Base-by-base conservation (phyloP, 2,329 filamentous ascomycete genomes). In the Podosphaera leucotricha region DNA sequence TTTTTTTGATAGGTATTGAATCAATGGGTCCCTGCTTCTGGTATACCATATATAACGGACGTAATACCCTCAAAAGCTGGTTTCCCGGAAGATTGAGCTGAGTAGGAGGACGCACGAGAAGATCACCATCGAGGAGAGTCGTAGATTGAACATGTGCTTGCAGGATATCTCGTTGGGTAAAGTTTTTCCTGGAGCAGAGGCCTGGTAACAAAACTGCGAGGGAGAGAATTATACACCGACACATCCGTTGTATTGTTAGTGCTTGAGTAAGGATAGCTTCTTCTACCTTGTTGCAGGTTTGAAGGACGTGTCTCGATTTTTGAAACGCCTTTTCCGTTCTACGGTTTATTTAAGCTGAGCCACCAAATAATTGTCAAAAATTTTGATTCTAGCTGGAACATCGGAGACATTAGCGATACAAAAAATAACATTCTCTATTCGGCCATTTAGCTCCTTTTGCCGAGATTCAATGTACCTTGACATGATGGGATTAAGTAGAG, bases 281-380 rank as follows among this genome's bases (percentile, higher is more conserved):
- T 1, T 39, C 33, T 6, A 16, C 3, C 30, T 52, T 26, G 6
- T 50, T 46, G 30, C 45, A 50, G 24, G 30, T 46, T 42, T 49
- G 26, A n/a, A 49, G 36, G 20, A 48, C 41, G 11, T 50, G 43
- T 19, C 45, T 40, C 36, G 38, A 50, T 19, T 50, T 50, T 19
- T 46, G n/a, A 26, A 44, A 50, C 6, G 38, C 33, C 20, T 45
- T 45, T 0, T 22, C 18, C 11, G 41, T 49, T 2, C 43, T 22
- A n/a, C n/a, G n/a, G 37, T 15, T 13, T 46, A 41, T 19, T 50
- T 50, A 3, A 50, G 36, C 24, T 49, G 28, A 28, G 49, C 46
- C 2, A 50, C 39, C 38, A 49, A 49, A 11, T 43, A 4, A 13
- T 8, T 37, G n/a, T 47, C 45, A 24, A 48, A 50, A 4, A 49